These are phyloP conservation scores for Kurtzmaniella quercitrusa DNA, from an alignment of 1,139 yeast genomes.

Conservation along the genomic window DNA sequence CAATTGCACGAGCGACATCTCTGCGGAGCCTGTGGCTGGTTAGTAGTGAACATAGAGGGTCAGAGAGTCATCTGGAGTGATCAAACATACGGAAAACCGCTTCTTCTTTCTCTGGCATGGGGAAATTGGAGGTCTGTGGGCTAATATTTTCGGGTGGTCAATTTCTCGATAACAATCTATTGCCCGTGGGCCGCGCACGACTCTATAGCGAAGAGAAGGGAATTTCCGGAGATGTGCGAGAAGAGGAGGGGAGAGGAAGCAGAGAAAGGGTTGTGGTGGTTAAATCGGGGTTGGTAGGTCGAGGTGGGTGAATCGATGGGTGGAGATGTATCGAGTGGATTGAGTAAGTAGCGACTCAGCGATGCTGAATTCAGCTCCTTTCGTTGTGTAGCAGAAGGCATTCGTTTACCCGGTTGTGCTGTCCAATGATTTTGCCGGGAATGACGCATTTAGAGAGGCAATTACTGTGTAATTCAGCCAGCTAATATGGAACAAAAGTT, in stretches of 20 bases:
- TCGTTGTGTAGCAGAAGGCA: no score
- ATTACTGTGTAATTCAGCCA: no score
- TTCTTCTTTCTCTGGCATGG: constrained; percentile 45
- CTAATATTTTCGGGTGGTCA: background rate
- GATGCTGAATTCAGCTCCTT: no score
- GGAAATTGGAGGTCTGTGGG: background rate
- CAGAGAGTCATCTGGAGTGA: background rate
- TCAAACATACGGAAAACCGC: constrained; percentile 60
- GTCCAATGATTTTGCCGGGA: no score
- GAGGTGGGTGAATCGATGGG: background rate
- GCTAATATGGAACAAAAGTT: no score
- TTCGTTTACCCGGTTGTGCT: no score
- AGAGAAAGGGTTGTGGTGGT: background rate
- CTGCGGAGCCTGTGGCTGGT: constrained; percentile 53
- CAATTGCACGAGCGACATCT: constrained; percentile 70
- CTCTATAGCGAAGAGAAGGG: background rate
- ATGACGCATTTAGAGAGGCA: no score
- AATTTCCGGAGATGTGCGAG: background rate
- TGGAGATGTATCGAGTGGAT: no score
- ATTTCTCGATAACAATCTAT: background rate
- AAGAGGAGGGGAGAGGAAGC: background rate
- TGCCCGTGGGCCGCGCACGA: constrained; percentile 6
- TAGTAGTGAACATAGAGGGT: background rate
- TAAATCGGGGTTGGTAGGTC: background rate
- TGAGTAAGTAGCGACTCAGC: no score